Percentiles rank a stretch among this genome's conserved stretches.
phyloP scores from a whole-genome alignment of 2,329 filamentous ascomycete species.

The Penicillium janthinellum region DNA sequence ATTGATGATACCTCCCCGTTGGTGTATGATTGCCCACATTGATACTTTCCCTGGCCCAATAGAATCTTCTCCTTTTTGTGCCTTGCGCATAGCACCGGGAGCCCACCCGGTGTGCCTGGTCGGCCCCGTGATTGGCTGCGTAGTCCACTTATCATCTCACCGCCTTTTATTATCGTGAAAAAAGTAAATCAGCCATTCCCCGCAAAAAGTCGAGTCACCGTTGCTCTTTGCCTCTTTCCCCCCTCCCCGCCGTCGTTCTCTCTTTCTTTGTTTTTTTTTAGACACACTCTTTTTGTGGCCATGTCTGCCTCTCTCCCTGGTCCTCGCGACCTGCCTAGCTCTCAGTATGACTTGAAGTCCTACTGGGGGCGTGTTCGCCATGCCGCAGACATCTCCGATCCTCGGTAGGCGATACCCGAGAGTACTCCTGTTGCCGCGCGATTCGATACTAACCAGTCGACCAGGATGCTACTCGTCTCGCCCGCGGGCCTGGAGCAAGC shows the following conservation, averaged over 20 bases:
- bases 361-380: constrained; percentile 96
- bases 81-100: constrained; percentile 7
- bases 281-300: background rate
- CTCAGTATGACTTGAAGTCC: constrained; percentile 87
- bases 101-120: constrained; percentile 2
- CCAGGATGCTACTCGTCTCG: constrained; percentile 83
- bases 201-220: constrained; percentile 22
- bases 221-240: background rate
- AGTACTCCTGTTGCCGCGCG: background rate
- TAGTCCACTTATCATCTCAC: constrained; percentile 37
- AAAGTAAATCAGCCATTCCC: constrained; percentile 23
- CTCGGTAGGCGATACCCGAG: constrained; percentile 68
- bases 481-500: constrained; percentile 78
- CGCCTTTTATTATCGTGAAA: constrained; percentile 35
- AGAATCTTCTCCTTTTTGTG: constrained; percentile 4
- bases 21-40: constrained; percentile 1
- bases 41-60: constrained; percentile 9
- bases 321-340: constrained; percentile 80
- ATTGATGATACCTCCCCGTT: constrained; percentile 20
- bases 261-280: constrained; percentile 5
- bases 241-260: constrained; percentile 7
- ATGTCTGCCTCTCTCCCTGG: constrained; percentile 67
- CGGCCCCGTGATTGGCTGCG: constrained; percentile 21
- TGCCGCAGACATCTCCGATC: constrained; percentile 86
- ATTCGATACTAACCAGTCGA: constrained; percentile 14